Conservation (phyloP, 2,329 filamentous ascomycete species). For the Cryphonectria nitschkei region DNA sequence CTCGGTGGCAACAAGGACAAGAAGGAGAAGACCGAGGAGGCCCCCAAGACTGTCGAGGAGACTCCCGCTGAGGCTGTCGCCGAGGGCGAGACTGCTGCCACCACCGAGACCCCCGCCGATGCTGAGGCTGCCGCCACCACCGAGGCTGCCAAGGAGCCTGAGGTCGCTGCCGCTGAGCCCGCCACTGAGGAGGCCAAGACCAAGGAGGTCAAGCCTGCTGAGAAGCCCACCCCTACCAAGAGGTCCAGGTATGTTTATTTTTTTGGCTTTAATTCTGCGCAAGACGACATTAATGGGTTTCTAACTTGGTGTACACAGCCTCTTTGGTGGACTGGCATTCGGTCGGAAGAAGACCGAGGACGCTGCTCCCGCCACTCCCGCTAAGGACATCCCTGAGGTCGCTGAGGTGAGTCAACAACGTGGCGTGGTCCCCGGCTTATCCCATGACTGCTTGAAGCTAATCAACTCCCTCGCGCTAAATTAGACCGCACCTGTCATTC, state of each 20-base stretch:
- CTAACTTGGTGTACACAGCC: constrained; percentile 40
- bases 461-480: constrained; percentile 3
- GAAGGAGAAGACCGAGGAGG: constrained; percentile 49
- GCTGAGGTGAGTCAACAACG: constrained; percentile 41
- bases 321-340: constrained; percentile 58
- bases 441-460: not conserved
- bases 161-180: constrained; percentile 41
- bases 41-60: constrained; percentile 41
- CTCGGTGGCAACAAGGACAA: constrained; percentile 59
- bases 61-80: constrained; percentile 26
- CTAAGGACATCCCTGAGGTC: constrained; percentile 49
- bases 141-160: constrained; percentile 31
- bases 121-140: constrained; percentile 11
- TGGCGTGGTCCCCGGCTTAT: not conserved
- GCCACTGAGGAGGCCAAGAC: constrained; percentile 39
- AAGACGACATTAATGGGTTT: not conserved
- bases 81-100: constrained; percentile 38
- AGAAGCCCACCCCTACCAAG: constrained; percentile 57
- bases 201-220: constrained; percentile 27
- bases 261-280: constrained; percentile 27
- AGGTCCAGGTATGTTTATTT: constrained; percentile 50
- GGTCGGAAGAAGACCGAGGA: constrained; percentile 62
- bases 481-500: constrained; percentile 58
- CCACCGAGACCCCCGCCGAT: constrained; percentile 33
- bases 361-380: constrained; percentile 44